Base-by-base conservation (phyloP, 2,329 filamentous ascomycete genomes). In the Phialophora chinensis region DNA sequence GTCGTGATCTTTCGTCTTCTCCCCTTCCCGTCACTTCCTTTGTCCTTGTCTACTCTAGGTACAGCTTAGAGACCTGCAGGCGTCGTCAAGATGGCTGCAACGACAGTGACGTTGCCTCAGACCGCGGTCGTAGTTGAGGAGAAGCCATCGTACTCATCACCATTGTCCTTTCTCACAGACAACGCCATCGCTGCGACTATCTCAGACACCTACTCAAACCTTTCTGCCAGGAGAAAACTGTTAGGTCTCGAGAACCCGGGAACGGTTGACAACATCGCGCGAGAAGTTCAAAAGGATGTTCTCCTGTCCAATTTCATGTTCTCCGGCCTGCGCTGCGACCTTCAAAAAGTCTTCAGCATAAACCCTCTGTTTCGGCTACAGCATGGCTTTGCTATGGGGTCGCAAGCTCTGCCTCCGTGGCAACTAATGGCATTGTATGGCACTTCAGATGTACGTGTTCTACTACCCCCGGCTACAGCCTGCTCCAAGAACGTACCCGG, bases 261-360 rank as follows among this genome's bases (percentile, higher is more conserved):
- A 75, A 93, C 91, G 60, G 89, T 97, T 73, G 95, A 99, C 81
- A 89, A 89, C 77, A 89, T 97, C 78, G 87, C 91, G 73, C 90
- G 91, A 78, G 95, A 99, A 84, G 93, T 97, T 70, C 90, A 96
- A 83, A 93, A 93, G 81, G 93, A 97, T 86, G 93, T 97, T 74
- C 90, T 98, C 78, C 88, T 97, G 76, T 95, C 90, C 82, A 97
- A 97, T 85, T 91, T 92, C 80, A 96, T 95, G 88, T 98, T 99
- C 85, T 91, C 92, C 53, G 95, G 95, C 75, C 87, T 99, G 79
- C 91, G 94, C 78, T 96, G 94, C 79, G 95, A 99, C 81, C 85
- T 98, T 78, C 97, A 93, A 78, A 98, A 97, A 86, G 89, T 92
- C 77, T 96, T 98, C 83, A 95, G 93, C 86, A 88, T 96, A 79